Percentiles rank a stretch among this genome's conserved stretches.
Conservation (phyloP, 352 stramenopile species). For the Pythium phragmitis region DNA sequence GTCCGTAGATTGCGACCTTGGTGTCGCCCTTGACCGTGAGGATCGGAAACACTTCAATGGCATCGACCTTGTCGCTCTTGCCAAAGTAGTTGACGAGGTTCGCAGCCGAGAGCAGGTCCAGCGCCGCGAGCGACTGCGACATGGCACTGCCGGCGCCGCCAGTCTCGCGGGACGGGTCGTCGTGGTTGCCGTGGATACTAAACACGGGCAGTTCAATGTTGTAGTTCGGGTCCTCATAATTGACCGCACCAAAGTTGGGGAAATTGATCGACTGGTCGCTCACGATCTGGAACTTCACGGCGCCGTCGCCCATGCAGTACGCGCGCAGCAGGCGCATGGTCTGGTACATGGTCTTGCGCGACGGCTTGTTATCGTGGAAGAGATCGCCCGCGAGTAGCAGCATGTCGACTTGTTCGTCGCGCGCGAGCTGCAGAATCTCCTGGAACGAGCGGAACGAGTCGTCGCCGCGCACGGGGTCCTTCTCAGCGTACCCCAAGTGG, state of each 20-base stretch:
- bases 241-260: conserved; percentile 90
- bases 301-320: conserved; percentile 93
- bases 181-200: conserved; percentile 99
- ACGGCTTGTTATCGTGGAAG: conserved; percentile 99
- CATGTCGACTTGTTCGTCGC: conserved; percentile 84
- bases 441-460: conserved; percentile 92
- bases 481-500: conserved; percentile 96
- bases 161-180: conserved; percentile 96
- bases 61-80: conserved; percentile 90
- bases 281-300: conserved; percentile 87
- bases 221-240: conserved; percentile 97
- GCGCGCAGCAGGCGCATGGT: conserved; percentile 96
- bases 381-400: conserved; percentile 96
- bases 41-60: conserved; percentile 95
- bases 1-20: conserved; percentile 96
- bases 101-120: conserved; percentile 94
- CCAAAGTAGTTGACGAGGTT: conserved; percentile 99
- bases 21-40: conserved; percentile 95
- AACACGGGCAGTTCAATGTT: conserved; percentile 97
- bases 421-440: conserved; percentile 80
- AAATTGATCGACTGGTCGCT: conserved; percentile 92
- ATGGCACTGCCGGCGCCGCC: conserved; percentile 26
- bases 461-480: conserved; percentile 93
- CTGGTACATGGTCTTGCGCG: conserved; percentile 93
- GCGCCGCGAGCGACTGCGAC: conserved; percentile 88